Conservation (phyloP, 371 early-diverging fungal species). For the Mortierella sp. region DNA sequence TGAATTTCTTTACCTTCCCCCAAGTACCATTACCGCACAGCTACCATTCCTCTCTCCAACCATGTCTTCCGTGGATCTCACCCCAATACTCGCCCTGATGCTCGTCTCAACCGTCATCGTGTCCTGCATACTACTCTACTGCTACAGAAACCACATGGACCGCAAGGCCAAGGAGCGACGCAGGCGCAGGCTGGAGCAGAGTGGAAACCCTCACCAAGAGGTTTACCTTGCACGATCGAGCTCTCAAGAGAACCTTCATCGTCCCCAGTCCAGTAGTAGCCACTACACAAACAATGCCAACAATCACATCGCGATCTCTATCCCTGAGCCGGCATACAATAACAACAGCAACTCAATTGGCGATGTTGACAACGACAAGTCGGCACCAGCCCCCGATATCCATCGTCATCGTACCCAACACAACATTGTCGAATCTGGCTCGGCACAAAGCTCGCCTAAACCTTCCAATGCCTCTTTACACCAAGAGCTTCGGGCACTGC, state of each 20-base stretch:
- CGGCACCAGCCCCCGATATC: too few relatives aligned
- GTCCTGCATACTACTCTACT: neutral
- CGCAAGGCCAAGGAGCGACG: neutral
- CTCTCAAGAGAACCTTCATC: too few relatives aligned
- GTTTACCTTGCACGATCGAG: neutral
- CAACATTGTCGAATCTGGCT: too few relatives aligned
- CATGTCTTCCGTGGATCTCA: neutral
- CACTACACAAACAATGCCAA: too few relatives aligned
- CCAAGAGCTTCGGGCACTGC: neutral
- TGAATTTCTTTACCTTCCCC: too few relatives aligned
- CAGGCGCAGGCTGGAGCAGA: neutral
- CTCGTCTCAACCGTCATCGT: constrained; percentile 4
- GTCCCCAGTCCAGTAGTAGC: too few relatives aligned
- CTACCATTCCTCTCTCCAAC: neutral
- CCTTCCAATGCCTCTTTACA: neutral
- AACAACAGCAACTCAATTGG: too few relatives aligned
- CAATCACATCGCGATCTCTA: too few relatives aligned
- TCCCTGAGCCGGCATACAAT: too few relatives aligned
- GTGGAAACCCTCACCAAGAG: neutral
- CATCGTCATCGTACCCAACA: too few relatives aligned
- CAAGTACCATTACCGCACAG: too few relatives aligned
- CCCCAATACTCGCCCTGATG: neutral
- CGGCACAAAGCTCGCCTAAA: neutral
- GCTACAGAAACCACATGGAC: neutral
- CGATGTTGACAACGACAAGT: too few relatives aligned